Evolutionary conservation across 2,329 filamentous ascomycete genomes (phyloP).

Genomic region (Zasmidium cellare): DNA sequence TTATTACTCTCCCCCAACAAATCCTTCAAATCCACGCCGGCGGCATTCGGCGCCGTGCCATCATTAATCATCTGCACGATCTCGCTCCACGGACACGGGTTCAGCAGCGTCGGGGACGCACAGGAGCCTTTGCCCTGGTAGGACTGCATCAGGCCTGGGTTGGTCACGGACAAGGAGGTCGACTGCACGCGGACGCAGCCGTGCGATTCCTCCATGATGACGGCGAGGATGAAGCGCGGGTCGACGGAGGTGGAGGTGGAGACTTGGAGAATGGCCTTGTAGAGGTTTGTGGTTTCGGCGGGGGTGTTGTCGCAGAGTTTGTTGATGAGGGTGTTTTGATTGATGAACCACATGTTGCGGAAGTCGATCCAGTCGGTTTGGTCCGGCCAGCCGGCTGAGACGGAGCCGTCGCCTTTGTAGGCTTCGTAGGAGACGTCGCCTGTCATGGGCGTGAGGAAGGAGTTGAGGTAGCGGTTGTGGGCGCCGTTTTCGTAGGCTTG

Average conservation of each 20-base stretch:
- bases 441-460: not conserved
- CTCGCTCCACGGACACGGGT: slow-evolving; percentile 39
- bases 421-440: slow-evolving; percentile 5
- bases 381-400: slow-evolving; percentile 8
- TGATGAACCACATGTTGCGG: slow-evolving; percentile 19
- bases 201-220: slow-evolving; percentile 47
- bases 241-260: slow-evolving; percentile 37
- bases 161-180: slow-evolving; percentile 34
- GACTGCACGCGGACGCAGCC: slow-evolving; percentile 47
- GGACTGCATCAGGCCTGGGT: slow-evolving; percentile 49
- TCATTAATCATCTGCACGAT: slow-evolving; percentile 44
- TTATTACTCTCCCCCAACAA: slow-evolving; percentile 20
- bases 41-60: slow-evolving; percentile 41
- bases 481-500: not conserved
- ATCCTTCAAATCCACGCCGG: slow-evolving; percentile 42
- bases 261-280: slow-evolving; percentile 37
- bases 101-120: slow-evolving; percentile 31
- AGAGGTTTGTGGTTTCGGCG: slow-evolving; percentile 40
- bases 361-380: slow-evolving; percentile 8
- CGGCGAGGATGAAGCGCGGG: slow-evolving; percentile 44
- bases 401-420: slow-evolving; percentile 7
- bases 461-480: not conserved
- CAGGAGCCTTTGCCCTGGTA: slow-evolving; percentile 40
- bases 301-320: slow-evolving; percentile 4
- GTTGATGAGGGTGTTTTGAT: slow-evolving; percentile 2